Percentiles rank a stretch among this genome's conserved stretches.
Evolutionary conservation across 2,329 filamentous ascomycete genomes (phyloP).

Genomic region (Rhytidhysteron rufulum): DNA sequence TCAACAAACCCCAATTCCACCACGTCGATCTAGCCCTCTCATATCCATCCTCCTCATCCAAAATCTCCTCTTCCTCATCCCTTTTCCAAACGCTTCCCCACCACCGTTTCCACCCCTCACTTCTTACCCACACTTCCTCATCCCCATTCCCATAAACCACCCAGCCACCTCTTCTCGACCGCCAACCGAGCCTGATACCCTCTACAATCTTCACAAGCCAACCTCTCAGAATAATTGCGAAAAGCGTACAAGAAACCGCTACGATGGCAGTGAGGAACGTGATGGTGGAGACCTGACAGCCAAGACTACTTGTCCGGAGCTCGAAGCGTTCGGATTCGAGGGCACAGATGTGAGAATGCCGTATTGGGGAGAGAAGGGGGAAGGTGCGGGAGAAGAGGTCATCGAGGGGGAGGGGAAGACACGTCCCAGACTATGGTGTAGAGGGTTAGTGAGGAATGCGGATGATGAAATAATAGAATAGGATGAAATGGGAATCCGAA

Average conservation of each 20-base stretch:
- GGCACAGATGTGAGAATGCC: conserved; percentile 29
- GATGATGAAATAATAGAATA: neutral
- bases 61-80: conserved; percentile 20
- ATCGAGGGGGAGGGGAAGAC: conserved; percentile 38
- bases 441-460: conserved; percentile 7
- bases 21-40: neutral
- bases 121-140: conserved; percentile 26
- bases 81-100: conserved; percentile 20
- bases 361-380: conserved; percentile 38
- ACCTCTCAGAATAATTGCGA: conserved; percentile 35
- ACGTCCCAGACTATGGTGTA: conserved; percentile 36
- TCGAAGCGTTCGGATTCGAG: conserved; percentile 42
- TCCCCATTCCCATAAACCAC: conserved; percentile 24
- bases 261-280: conserved; percentile 42
- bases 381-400: conserved; percentile 33
- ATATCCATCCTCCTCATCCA: conserved; percentile 15
- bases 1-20: neutral
- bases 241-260: conserved; percentile 41
- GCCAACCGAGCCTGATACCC: conserved; percentile 10
- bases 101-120: conserved; percentile 25
- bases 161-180: conserved; percentile 22
- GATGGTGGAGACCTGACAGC: conserved; percentile 45
- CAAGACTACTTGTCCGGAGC: conserved; percentile 41
- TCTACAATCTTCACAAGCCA: conserved; percentile 16
- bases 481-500: neutral